phyloP scores from a whole-genome alignment of 768 basidiomycete genomes.

The Boletus huronensis region DNA sequence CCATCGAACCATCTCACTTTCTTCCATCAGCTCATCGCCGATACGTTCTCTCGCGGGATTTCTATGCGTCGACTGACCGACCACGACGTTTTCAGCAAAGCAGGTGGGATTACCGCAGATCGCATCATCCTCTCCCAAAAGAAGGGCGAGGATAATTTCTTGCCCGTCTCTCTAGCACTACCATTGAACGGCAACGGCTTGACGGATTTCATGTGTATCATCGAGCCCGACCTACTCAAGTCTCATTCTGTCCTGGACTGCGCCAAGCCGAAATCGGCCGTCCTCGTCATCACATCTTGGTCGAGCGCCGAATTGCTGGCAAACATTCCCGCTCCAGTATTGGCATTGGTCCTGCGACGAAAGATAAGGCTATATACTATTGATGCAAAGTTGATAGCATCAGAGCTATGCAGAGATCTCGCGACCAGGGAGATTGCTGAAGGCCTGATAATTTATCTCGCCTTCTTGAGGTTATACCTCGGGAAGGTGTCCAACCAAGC shows the following conservation, averaged over 20 bases:
- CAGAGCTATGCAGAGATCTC: slow-evolving; percentile 26
- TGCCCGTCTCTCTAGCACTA: slow-evolving; percentile 55
- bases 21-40: slow-evolving; percentile 49
- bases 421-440: slow-evolving; percentile 43
- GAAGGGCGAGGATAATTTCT: slow-evolving; percentile 30
- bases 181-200: slow-evolving; percentile 53
- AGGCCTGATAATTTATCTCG: slow-evolving; percentile 63
- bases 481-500: slow-evolving; percentile 57
- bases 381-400: slow-evolving; percentile 53
- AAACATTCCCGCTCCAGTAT: slow-evolving; percentile 55
- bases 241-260: slow-evolving; percentile 68
- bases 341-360: slow-evolving; percentile 42
- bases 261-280: slow-evolving; percentile 61
- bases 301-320: slow-evolving; percentile 65
- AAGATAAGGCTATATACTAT: slow-evolving; percentile 57
- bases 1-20: slow-evolving; percentile 43
- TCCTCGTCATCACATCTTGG: slow-evolving; percentile 79
- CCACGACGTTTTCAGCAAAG: slow-evolving; percentile 72
- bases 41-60: slow-evolving; percentile 55
- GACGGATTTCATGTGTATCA: slow-evolving; percentile 69
- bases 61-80: slow-evolving; percentile 60
- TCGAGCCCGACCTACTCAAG: slow-evolving; percentile 76
- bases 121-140: slow-evolving; percentile 63
- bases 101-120: slow-evolving; percentile 66
- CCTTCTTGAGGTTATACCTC: slow-evolving; percentile 82